Evolutionary conservation across 768 basidiomycete genomes (phyloP).

Genomic region (Paxillus rubicundulus): DNA sequence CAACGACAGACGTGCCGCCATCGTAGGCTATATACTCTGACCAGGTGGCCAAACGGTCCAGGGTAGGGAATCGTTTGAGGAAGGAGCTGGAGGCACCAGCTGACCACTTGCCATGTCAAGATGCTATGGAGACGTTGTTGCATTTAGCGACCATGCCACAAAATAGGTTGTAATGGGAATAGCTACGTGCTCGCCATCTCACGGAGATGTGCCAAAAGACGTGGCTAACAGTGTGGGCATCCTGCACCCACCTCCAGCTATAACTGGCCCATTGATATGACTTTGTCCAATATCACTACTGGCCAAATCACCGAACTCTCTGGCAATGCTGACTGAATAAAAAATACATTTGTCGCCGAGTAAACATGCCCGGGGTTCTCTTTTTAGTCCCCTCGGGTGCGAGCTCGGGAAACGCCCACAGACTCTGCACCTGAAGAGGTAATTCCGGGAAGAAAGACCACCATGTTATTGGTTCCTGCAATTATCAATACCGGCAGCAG

Average conservation of each 20-base stretch:
- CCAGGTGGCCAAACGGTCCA: slow-evolving; percentile 10
- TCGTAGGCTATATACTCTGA: not conserved
- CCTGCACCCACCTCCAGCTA: not conserved
- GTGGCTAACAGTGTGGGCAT: not conserved
- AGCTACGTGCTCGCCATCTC: not conserved
- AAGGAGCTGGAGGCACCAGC: not conserved
- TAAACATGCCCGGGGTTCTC: not conserved
- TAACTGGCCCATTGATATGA: not conserved
- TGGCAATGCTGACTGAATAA: not conserved
- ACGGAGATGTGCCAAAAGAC: not conserved
- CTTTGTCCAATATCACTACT: not conserved
- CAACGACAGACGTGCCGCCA: not conserved
- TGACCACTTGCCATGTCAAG: slow-evolving; percentile 4
- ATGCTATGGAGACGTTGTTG: not conserved
- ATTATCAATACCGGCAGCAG: not conserved
- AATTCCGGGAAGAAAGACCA: too few species aligned
- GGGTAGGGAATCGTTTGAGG: not conserved
- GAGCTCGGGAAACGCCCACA: too few species aligned
- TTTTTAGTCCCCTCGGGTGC: too few species aligned
- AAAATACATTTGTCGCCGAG: not conserved
- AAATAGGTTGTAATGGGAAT: not conserved
- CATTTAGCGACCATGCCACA: slow-evolving; percentile 7
- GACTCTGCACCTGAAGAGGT: too few species aligned
- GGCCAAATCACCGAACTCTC: slow-evolving; percentile 3
- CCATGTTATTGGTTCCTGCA: not conserved